These are phyloP conservation scores for Chamaecrista fasciculata DNA, from an alignment of 306 rosid species.

Conservation along the genomic window DNA sequence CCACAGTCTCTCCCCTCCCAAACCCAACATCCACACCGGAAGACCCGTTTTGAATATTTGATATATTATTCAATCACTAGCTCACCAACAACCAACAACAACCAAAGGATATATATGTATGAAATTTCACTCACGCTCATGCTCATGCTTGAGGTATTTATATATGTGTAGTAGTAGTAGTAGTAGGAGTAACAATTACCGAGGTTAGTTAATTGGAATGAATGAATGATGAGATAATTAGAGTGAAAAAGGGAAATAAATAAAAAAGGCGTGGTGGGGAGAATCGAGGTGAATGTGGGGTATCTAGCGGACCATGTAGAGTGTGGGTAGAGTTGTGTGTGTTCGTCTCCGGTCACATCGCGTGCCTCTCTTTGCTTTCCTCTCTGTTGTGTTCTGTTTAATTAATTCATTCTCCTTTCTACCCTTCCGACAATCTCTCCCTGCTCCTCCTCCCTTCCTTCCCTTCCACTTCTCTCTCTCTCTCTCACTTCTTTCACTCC, in stretches of 20 bases:
- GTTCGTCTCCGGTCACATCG: constrained; percentile 44
- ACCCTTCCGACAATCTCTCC: constrained; percentile 49
- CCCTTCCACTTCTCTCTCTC: too few relatives aligned
- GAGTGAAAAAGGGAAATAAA: neutral
- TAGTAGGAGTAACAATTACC: too few relatives aligned
- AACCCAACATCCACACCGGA: constrained; percentile 83
- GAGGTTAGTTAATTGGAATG: too few relatives aligned
- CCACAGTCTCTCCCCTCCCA: constrained; percentile 69
- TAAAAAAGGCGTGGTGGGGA: constrained; percentile 47
- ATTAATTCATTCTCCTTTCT: too few relatives aligned
- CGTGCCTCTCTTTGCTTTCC: constrained; percentile 42
- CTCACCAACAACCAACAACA: too few relatives aligned
- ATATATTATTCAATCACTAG: too few relatives aligned
- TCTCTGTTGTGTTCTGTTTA: constrained; percentile 40
- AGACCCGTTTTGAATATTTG: constrained; percentile 81
- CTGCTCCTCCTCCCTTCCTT: constrained; percentile 48
- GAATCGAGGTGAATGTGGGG: constrained; percentile 84
- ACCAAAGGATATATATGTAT: too few relatives aligned
- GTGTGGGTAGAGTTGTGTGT: constrained; percentile 18
- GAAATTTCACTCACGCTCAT: too few relatives aligned
- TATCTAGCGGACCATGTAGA: constrained; percentile 52
- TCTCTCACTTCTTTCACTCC: too few relatives aligned
- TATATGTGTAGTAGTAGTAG: too few relatives aligned
- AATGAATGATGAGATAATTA: too few relatives aligned
- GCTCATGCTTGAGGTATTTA: too few relatives aligned